Conservation (phyloP, 768 basidiomycete genomes). For the Lactarius psammicola region DNA sequence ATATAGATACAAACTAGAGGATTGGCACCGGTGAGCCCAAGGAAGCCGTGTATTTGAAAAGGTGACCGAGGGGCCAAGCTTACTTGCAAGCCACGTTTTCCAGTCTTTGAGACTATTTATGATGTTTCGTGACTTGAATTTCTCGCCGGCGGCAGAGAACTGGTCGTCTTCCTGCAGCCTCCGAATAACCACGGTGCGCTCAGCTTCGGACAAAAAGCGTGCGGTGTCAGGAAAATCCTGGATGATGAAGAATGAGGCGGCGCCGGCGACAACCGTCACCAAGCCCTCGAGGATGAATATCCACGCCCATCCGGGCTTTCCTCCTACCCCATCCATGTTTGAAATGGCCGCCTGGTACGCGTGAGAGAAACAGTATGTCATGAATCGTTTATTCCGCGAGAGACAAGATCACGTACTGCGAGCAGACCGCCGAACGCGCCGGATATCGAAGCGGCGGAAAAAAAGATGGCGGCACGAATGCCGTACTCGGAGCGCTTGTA, state of each 20-base stretch:
- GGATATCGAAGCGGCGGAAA: conserved; percentile 66
- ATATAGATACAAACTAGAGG: conserved; percentile 52
- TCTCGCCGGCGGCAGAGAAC: conserved; percentile 72
- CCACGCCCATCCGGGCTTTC: conserved; percentile 66
- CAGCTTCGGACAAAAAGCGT: conserved; percentile 69
- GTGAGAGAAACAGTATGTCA: conserved; percentile 1
- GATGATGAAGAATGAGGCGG: conserved; percentile 69
- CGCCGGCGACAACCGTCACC: conserved; percentile 62
- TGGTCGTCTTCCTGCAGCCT: conserved; percentile 66
- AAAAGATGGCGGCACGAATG: conserved; percentile 47
- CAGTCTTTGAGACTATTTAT: conserved; percentile 60
- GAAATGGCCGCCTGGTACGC: conserved; percentile 53
- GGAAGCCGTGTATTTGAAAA: not conserved
- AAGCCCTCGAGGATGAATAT: conserved; percentile 77
- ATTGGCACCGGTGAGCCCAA: not conserved
- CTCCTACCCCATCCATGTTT: conserved; percentile 68
- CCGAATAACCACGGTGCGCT: conserved; percentile 63
- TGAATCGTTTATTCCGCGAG: not conserved
- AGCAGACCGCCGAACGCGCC: conserved; percentile 82
- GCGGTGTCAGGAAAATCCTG: conserved; percentile 84
- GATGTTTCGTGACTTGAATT: conserved; percentile 55
- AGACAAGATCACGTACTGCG: conserved; percentile 44
- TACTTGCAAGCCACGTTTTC: conserved; percentile 63
- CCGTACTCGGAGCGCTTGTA: conserved; percentile 78
- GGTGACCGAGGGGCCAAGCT: conserved; percentile 18